Evolutionary conservation across 1,284 basidiomycete species (phyloP), one percentile per base, ranked within the genome.

Genomic region (Austroboletus rostrupii): DNA sequence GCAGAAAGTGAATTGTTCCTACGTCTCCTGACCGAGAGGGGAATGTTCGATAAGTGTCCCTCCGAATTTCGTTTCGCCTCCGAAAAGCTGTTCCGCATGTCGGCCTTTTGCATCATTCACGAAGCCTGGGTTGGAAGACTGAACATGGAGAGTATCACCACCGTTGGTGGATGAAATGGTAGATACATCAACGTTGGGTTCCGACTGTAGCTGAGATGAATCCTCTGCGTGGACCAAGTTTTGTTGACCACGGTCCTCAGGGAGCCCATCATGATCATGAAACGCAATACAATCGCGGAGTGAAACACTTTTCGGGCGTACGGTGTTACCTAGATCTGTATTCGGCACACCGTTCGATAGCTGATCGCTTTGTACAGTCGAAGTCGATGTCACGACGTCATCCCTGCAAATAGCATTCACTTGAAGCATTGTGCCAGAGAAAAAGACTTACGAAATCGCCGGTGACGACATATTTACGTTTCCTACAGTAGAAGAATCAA

Each of bases 361-460:
- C 9, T 38, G 38, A 33, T 23, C 14, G 14, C 1, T 3, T n/a
- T 43, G 20, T 17, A n/a, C 23, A 10, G 39, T 33, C 3, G 29
- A 29, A 41, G 23, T 14, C 9, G 20, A 6, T 21, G 29, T 33
- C 17, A 10, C 2, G 8, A n/a, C 29, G 5, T 20, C 13, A 36
- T 41, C 11, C 9, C 58, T 52, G 9, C 8, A 33, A 28, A 26
- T 16, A 28, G 29, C 10, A 6, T 55, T 39, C 19, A 45, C 9
- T 42, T 1, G 1, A 6, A 14, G 20, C 0, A 2, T 32, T 11
- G 9, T 21, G 5, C 3, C 3, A 39, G 17, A 16, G 19, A 33
- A 9, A 39, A 0, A 17, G 13, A 45, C 54, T 42, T 38, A 59
- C 57, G 5, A 35, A 4, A 19, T 39, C 4, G 32, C 28, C 31